A percentile compares a stretch with the other conserved stretches of the same genome.
phyloP scores from a whole-genome alignment of 192 early-diverging fungal species.

The Chytriomyces confervae region DNA sequence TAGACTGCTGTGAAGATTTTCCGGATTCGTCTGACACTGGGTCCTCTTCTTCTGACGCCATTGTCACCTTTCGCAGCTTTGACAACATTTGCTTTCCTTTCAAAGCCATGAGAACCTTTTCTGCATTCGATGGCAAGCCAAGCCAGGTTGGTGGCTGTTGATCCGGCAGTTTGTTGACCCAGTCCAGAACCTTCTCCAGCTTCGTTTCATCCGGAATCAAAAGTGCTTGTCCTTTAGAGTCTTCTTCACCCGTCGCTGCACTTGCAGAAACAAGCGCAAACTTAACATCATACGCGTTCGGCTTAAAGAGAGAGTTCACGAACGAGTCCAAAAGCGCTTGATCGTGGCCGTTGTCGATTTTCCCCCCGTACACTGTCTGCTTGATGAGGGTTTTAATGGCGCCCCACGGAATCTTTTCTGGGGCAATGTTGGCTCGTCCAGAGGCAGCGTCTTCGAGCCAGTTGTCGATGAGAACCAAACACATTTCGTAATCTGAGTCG shows the following conservation, averaged over 20 bases:
- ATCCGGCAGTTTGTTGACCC: constrained; percentile 87
- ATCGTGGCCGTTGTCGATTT: constrained; percentile 91
- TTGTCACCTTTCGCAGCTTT: constrained; percentile 86
- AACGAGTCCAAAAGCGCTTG: constrained; percentile 85
- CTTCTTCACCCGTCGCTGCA: constrained; percentile 35
- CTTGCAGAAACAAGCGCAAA: constrained; percentile 73
- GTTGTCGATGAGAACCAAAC: constrained; percentile 81
- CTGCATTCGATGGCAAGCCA: constrained; percentile 91
- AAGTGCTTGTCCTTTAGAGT: constrained; percentile 43
- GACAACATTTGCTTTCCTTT: constrained; percentile 78
- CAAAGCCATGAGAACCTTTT: constrained; percentile 82
- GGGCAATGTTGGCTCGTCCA: constrained; percentile 88
- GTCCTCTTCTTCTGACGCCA: constrained; percentile 82
- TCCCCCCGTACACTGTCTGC: constrained; percentile 94
- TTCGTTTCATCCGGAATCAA: constrained; percentile 85
- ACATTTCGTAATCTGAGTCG: constrained; percentile 95
- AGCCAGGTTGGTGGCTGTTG: constrained; percentile 97
- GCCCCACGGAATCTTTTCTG: constrained; percentile 95
- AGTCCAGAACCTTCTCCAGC: constrained; percentile 83
- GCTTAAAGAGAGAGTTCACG: constrained; percentile 79
- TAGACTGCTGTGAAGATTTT: constrained; percentile 15
- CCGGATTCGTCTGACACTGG: constrained; percentile 46
- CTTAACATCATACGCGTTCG: constrained; percentile 79
- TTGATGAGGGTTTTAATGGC: constrained; percentile 86
- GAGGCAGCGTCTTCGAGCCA: constrained; percentile 86